phyloP scores from a whole-genome alignment of 352 stramenopile species.

The Globisporangium heterothallicum region DNA sequence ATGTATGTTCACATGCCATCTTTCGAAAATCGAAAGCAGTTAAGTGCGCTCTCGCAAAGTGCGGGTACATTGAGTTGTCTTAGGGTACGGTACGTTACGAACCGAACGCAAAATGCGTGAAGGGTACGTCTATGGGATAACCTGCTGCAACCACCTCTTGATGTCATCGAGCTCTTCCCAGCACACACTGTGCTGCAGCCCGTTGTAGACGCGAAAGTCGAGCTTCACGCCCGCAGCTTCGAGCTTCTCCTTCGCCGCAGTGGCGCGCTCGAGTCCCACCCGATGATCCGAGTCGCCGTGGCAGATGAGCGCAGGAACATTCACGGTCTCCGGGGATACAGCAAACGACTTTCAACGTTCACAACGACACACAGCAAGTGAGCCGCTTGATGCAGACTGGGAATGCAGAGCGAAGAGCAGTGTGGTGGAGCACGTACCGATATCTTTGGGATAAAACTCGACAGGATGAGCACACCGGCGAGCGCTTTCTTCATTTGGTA shows the following conservation, averaged over 20 bases:
- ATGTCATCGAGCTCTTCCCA: slow-evolving; percentile 68
- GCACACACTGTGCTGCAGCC: slow-evolving; percentile 59
- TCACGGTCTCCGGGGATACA: slow-evolving; percentile 35
- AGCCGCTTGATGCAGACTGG: not conserved
- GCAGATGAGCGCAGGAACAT: slow-evolving; percentile 75
- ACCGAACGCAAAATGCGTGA: too few relatives aligned
- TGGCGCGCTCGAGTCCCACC: slow-evolving; percentile 49
- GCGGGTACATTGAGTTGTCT: too few relatives aligned
- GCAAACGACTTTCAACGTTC: slow-evolving; percentile 57
- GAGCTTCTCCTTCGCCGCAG: slow-evolving; percentile 55
- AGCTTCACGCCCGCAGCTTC: slow-evolving; percentile 42
- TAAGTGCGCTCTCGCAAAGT: too few relatives aligned
- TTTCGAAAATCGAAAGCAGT: too few relatives aligned
- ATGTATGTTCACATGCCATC: too few relatives aligned
- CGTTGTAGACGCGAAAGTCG: slow-evolving; percentile 56
- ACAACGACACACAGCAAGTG: too few relatives aligned
- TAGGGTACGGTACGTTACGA: too few relatives aligned
- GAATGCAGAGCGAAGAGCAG: not conserved
- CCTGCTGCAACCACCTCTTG: slow-evolving; percentile 41
- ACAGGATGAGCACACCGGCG: slow-evolving; percentile 66
- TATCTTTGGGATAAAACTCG: slow-evolving; percentile 62
- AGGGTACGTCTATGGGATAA: slow-evolving; percentile 4
- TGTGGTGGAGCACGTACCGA: not conserved
- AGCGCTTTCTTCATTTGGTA: slow-evolving; percentile 58
- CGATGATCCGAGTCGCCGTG: slow-evolving; percentile 64